phyloP scores from a whole-genome alignment of 495 filamentous ascomycete species.

The Penicillium samsonianum region DNA sequence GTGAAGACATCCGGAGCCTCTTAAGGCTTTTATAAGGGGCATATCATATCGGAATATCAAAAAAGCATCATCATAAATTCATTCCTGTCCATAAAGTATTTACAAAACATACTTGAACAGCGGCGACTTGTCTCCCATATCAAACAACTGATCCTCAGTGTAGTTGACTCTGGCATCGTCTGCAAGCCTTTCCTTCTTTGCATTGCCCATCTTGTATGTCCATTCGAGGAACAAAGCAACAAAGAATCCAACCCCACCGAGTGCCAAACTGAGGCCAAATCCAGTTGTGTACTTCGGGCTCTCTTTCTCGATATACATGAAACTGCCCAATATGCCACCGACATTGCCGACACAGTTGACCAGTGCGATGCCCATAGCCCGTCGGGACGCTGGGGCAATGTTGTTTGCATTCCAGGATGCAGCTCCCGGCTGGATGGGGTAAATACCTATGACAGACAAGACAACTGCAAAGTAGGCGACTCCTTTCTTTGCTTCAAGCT shows the following conservation, averaged over 20 bases:
- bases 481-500: neutral
- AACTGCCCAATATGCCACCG: conserved; percentile 13
- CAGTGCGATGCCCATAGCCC: conserved; percentile 12
- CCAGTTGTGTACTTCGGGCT: conserved; percentile 4
- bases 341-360: conserved; percentile 12
- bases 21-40: no score
- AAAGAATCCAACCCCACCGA: conserved; percentile 5
- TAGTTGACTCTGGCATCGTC: conserved; percentile 42
- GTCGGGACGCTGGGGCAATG: conserved; percentile 5
- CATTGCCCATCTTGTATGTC: conserved; percentile 5
- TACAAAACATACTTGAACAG: conserved; percentile 50
- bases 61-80: neutral
- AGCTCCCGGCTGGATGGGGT: conserved; percentile 9
- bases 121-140: conserved; percentile 54
- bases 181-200: neutral
- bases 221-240: conserved; percentile 4
- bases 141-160: conserved; percentile 53
- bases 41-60: neutral
- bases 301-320: conserved; percentile 14
- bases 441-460: neutral
- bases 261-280: conserved; percentile 6
- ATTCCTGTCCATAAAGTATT: neutral
- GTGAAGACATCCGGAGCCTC: neutral
- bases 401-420: conserved; percentile 14
- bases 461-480: conserved; percentile 4